phyloP scores from a whole-genome alignment of 164 flowering plant genomes.

The Taxillus chinensis region DNA sequence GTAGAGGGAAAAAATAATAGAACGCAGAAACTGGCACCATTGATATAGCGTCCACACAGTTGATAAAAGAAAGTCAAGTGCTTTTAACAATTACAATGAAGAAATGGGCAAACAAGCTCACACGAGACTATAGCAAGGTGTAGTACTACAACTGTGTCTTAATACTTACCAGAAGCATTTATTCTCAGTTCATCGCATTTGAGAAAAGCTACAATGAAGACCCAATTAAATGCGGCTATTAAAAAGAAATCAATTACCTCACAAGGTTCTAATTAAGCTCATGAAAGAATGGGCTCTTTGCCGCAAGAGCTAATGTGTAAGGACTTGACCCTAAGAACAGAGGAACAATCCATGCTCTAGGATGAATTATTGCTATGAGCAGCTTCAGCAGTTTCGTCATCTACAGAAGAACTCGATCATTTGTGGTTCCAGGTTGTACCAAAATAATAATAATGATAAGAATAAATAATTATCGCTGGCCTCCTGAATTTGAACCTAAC shows the following conservation, averaged over 20 bases:
- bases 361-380: no score
- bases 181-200: neutral
- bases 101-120: neutral
- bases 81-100: neutral
- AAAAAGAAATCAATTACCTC: neutral
- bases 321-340: neutral
- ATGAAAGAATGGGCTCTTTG: constrained; percentile 1
- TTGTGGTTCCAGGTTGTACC: no score
- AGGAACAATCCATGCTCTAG: no score
- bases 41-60: neutral
- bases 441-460: no score
- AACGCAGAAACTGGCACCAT: neutral
- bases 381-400: no score
- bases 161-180: neutral
- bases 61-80: no score
- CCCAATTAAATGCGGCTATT: no score
- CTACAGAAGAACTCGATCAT: no score
- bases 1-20: neutral
- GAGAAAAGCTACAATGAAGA: neutral
- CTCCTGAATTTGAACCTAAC: no score
- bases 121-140: no score
- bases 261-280: neutral
- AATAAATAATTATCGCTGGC: no score
- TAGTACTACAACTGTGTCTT: no score
- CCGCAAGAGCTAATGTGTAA: constrained; percentile 1